Conservation (phyloP, 192 early-diverging fungal species). For the Gamsiella multidivaricata region DNA sequence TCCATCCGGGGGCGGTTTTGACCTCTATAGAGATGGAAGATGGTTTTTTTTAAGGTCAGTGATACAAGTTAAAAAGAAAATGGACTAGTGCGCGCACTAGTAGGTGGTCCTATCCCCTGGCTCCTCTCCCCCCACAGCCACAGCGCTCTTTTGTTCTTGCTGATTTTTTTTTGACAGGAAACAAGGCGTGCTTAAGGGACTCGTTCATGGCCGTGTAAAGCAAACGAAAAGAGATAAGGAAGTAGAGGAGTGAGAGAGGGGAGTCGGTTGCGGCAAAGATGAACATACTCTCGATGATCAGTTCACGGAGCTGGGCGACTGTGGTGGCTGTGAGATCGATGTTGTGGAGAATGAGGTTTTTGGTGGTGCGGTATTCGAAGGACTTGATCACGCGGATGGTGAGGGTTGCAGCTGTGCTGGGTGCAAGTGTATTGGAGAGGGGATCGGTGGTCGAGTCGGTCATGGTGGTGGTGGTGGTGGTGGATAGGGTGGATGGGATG, state of each 20-base stretch:
- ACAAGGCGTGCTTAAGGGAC: no score
- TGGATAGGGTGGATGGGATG: not conserved
- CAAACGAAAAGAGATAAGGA: not conserved
- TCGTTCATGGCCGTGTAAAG: no score
- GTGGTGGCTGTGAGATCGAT: constrained; percentile 76
- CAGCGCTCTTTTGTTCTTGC: no score
- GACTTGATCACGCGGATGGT: constrained; percentile 91
- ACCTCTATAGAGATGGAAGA: constrained; percentile 59
- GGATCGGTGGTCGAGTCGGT: constrained; percentile 17
- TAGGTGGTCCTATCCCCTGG: not conserved
- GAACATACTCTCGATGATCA: constrained; percentile 66
- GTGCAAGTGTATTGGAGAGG: constrained; percentile 58
- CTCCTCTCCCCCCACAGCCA: no score
- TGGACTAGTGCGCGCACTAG: not conserved
- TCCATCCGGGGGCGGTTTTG: constrained; percentile 69
- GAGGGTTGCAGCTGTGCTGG: constrained; percentile 67
- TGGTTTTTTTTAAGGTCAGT: constrained; percentile 9
- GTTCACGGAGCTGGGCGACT: constrained; percentile 67
- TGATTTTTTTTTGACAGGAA: no score
- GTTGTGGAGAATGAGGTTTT: constrained; percentile 82
- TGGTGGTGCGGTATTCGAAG: constrained; percentile 89
- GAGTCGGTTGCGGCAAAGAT: no score
- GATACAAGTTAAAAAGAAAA: not conserved
- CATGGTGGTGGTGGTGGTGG: not conserved
- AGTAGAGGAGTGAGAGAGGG: not conserved